A percentile compares a stretch with the other conserved stretches of the same genome.
These are phyloP conservation scores for Aspergillus nomiae DNA, from an alignment of 2,329 filamentous ascomycete genomes.

Conservation along the genomic window DNA sequence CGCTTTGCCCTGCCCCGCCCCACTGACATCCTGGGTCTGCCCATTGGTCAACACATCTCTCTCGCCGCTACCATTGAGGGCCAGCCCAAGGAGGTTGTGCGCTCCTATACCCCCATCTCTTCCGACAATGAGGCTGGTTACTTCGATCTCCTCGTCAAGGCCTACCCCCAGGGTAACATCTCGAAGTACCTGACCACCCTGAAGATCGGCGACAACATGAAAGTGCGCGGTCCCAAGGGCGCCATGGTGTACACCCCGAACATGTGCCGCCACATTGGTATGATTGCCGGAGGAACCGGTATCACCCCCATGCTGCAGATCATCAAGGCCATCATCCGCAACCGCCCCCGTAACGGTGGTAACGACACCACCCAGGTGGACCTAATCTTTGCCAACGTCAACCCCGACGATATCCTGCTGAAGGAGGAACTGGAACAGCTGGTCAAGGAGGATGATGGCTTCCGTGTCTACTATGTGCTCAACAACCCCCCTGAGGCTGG, in stretches of 20 bases:
- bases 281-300: constrained; percentile 96
- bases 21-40: constrained; percentile 84
- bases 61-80: constrained; percentile 82
- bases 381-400: constrained; percentile 96
- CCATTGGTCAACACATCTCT: constrained; percentile 98
- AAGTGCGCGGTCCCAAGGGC: constrained; percentile 91
- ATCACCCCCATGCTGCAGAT: constrained; percentile 99
- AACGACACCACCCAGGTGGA: constrained; percentile 89
- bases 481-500: constrained; percentile 95
- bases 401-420: constrained; percentile 86
- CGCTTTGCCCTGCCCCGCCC: constrained; percentile 82
- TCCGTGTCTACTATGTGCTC: constrained; percentile 91
- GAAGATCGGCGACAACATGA: constrained; percentile 81
- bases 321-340: constrained; percentile 83
- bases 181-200: constrained; percentile 87
- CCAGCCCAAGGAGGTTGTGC: constrained; percentile 77
- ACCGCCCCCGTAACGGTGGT: constrained; percentile 63
- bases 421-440: constrained; percentile 87
- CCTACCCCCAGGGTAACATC: constrained; percentile 97
- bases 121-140: constrained; percentile 86
- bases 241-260: constrained; percentile 97
- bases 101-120: constrained; percentile 90
- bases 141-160: constrained; percentile 97
- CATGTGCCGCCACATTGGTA: constrained; percentile 94
- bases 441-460: constrained; percentile 72